Evolutionary conservation across 2,329 filamentous ascomycete species (phyloP).

Genomic region (Cladophialophora psammophila): DNA sequence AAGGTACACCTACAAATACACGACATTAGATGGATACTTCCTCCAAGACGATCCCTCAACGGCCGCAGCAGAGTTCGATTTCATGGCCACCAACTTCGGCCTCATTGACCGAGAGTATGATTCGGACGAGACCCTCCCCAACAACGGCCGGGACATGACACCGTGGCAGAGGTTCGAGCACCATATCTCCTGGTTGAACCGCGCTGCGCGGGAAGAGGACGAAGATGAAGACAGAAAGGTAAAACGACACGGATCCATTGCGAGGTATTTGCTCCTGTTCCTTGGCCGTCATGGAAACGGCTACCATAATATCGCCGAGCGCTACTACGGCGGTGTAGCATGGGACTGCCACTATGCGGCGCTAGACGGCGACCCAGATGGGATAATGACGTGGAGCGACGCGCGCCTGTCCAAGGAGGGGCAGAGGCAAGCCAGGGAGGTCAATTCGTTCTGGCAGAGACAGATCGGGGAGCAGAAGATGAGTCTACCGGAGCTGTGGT

Average conservation of each 20-base stretch:
- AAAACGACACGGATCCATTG: slow-evolving; percentile 30
- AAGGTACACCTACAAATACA: slow-evolving; percentile 29
- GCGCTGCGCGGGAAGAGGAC: slow-evolving; percentile 40
- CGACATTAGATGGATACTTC: slow-evolving; percentile 34
- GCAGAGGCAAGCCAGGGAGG: slow-evolving; percentile 58
- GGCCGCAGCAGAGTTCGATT: slow-evolving; percentile 56
- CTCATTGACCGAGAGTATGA: slow-evolving; percentile 57
- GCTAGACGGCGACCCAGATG: slow-evolving; percentile 60
- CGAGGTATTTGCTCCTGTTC: slow-evolving; percentile 64
- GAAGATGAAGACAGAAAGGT: slow-evolving; percentile 2
- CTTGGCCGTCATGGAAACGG: slow-evolving; percentile 69
- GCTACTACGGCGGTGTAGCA: slow-evolving; percentile 62
- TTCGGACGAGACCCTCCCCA: slow-evolving; percentile 45
- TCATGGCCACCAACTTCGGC: slow-evolving; percentile 54
- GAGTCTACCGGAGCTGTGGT: slow-evolving; percentile 62
- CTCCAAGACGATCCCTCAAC: slow-evolving; percentile 58
- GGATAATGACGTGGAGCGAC: slow-evolving; percentile 63
- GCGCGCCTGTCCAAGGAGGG: slow-evolving; percentile 64
- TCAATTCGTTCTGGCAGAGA: slow-evolving; percentile 58
- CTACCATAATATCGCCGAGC: slow-evolving; percentile 67
- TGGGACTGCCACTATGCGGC: slow-evolving; percentile 71
- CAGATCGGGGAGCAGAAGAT: slow-evolving; percentile 55
- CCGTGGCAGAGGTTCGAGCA: slow-evolving; percentile 64
- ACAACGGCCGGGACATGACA: slow-evolving; percentile 46
- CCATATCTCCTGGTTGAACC: slow-evolving; percentile 58